These are phyloP conservation scores for Boechera divaricarpa DNA, from an alignment of 345 rosid species.

Conservation along the genomic window DNA sequence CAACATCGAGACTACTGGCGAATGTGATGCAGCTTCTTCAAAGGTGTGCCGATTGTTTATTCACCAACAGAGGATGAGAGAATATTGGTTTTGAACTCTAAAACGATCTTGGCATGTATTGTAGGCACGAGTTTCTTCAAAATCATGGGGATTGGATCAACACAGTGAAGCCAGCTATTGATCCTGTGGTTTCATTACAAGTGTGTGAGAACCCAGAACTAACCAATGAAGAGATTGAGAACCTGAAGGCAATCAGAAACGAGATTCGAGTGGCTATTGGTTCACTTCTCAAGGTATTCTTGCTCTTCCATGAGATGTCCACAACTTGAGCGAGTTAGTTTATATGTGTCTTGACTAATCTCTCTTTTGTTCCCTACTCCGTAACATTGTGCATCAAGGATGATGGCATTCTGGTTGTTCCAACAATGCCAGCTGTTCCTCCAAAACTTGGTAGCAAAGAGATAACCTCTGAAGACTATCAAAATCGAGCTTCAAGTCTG, in stretches of 20 bases:
- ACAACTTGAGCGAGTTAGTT: slow-evolving; percentile 19
- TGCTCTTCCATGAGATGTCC: neutral
- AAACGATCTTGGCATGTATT: slow-evolving; percentile 32
- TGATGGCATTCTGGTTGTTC: slow-evolving; percentile 87
- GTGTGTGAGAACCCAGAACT: slow-evolving; percentile 52
- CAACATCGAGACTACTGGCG: slow-evolving; percentile 64
- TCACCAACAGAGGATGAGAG: slow-evolving; percentile 24
- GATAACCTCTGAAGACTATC: slow-evolving; percentile 72
- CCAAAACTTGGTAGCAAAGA: slow-evolving; percentile 91
- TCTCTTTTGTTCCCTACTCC: slow-evolving; percentile 17
- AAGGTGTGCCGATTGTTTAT: slow-evolving; percentile 56
- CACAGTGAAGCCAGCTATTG: slow-evolving; percentile 70
- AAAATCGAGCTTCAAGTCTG: slow-evolving; percentile 58
- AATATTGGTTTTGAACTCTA: slow-evolving; percentile 28
- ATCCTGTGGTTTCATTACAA: slow-evolving; percentile 58
- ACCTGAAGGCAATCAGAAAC: slow-evolving; percentile 66
- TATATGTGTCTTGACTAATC: slow-evolving; percentile 21
- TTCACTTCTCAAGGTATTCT: slow-evolving; percentile 82
- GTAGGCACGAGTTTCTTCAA: slow-evolving; percentile 77
- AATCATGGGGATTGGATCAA: slow-evolving; percentile 80
- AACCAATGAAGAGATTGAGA: slow-evolving; percentile 61
- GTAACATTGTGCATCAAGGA: slow-evolving; percentile 55
- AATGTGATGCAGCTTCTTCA: slow-evolving; percentile 70
- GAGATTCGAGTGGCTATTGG: slow-evolving; percentile 78
- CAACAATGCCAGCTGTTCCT: slow-evolving; percentile 76